A percentile compares a stretch with the other conserved stretches of the same genome.
Conservation (phyloP, 495 filamentous ascomycete species). For the Halenospora varia region DNA sequence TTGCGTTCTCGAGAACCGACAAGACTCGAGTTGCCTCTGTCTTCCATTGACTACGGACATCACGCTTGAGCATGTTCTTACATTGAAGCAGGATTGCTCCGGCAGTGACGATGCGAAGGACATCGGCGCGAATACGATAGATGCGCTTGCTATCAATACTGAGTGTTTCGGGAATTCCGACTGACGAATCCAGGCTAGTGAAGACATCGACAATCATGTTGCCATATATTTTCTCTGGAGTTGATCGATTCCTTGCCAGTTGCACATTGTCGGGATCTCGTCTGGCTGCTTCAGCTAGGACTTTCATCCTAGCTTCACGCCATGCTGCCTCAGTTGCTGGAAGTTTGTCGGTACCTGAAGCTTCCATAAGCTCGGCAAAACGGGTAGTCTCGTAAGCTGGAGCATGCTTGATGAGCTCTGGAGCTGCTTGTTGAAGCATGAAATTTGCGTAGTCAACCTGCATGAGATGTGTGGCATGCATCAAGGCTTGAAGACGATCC, state of each 20-base stretch:
- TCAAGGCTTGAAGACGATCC: constrained; percentile 74
- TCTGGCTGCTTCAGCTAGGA: constrained; percentile 65
- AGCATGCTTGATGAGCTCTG: constrained; percentile 76
- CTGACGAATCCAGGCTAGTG: constrained; percentile 41
- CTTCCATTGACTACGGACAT: constrained; percentile 87
- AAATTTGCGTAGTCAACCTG: constrained; percentile 97
- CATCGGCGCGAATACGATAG: constrained; percentile 57
- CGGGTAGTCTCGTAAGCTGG: constrained; percentile 73
- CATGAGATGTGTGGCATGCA: constrained; percentile 83
- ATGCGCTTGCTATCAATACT: constrained; percentile 73
- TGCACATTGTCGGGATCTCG: constrained; percentile 68
- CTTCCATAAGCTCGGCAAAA: constrained; percentile 67
- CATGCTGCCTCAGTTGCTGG: constrained; percentile 68
- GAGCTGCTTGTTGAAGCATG: constrained; percentile 75
- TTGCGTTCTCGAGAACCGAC: constrained; percentile 37
- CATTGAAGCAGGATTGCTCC: constrained; percentile 81
- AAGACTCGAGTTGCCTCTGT: constrained; percentile 75
- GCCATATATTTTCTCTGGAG: constrained; percentile 71
- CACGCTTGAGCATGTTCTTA: constrained; percentile 93
- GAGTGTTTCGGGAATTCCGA: constrained; percentile 77
- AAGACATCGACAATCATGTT: constrained; percentile 63
- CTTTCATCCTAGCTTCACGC: constrained; percentile 61
- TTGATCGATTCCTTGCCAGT: constrained; percentile 47
- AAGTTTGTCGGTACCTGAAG: constrained; percentile 52
- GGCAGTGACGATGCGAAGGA: constrained; percentile 72